Evolutionary conservation across 345 rosid species (phyloP), one percentile per base, ranked within the genome.

Genomic region (Melaleuca alternifolia): DNA sequence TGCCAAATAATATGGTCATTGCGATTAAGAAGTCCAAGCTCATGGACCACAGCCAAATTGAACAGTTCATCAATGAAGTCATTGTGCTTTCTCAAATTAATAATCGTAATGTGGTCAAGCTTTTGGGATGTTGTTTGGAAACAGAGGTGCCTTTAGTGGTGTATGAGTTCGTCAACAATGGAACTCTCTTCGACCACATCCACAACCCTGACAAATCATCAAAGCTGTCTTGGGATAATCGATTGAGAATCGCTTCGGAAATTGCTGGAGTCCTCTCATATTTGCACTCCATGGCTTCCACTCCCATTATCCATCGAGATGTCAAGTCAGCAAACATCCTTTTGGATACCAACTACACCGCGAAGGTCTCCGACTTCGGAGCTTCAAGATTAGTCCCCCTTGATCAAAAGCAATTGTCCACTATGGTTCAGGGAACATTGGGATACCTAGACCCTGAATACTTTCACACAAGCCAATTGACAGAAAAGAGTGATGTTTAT

Each of bases 391-490:
- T 89, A 33, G 88, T 90, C 30, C 91, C 84, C 15, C 15, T 57
- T 57, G 41, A 41, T 52, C 90, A 92, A 20, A 87, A 88, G 14
- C 91, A 91, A 76, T 82, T 92, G 84, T 89, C 91, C 50, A 93
- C 91, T 3, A 37, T 91, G 91, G 90, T 91, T 15, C 91, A 92
- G 10, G 93, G 92, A 51, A 92, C 93, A 26, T 59, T 88, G 65
- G 94, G 94, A 5, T 92, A 92, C 53, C 50, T 92, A 77, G 93
- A 92, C 85, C 94, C 93, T 12, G 93, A 92, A 51, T 92, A 92
- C 88, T 88, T 87, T 56, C 88, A 75, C 3, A 88, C 92, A 1
- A 83, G 86, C 59, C 86, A 85, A 51, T 88, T 85, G 9, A 91
- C 89, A 1, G 84, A 88, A 57, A 91, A 91, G 65, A 90, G 94